A percentile compares a stretch with the other conserved stretches of the same genome.
phyloP scores from a whole-genome alignment of 768 basidiomycete genomes.

The Serendipita sp. region DNA sequence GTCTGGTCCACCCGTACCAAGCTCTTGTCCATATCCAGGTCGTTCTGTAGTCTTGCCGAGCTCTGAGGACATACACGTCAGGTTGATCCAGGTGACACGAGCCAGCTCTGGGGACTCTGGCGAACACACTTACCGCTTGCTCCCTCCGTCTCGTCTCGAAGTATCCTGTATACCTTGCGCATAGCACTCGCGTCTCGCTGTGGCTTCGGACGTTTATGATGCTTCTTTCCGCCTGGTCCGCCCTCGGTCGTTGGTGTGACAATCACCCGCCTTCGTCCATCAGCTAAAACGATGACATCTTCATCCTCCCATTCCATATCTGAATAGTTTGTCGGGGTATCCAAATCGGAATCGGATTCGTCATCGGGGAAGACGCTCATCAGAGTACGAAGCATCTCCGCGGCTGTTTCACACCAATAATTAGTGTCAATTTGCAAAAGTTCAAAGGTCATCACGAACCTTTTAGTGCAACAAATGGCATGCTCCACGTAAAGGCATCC shows the following conservation, averaged over 20 bases:
- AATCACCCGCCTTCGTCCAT: background rate
- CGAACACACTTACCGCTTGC: background rate
- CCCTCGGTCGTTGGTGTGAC: background rate
- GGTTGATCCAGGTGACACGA: background rate
- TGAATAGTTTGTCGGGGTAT: background rate
- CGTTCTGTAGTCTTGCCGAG: background rate
- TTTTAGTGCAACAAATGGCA: conserved; percentile 94
- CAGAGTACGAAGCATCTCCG: background rate
- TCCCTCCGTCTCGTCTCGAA: background rate
- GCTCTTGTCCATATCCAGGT: background rate
- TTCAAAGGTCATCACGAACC: conserved; percentile 35
- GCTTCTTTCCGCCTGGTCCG: background rate
- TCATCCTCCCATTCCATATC: background rate
- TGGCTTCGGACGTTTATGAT: background rate
- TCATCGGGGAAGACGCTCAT: background rate
- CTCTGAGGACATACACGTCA: background rate
- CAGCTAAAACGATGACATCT: background rate
- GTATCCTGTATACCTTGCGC: background rate
- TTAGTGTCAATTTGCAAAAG: background rate
- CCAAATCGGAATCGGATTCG: background rate
- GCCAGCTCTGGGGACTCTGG: too few species aligned
- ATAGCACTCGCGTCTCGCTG: background rate
- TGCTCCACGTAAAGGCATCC: conserved; percentile 95
- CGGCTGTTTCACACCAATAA: background rate
- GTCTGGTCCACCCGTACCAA: background rate